A percentile compares a stretch with the other conserved stretches of the same genome.
phyloP scores from a whole-genome alignment of 2,329 filamentous ascomycete genomes.

The Fusarium acutatum region DNA sequence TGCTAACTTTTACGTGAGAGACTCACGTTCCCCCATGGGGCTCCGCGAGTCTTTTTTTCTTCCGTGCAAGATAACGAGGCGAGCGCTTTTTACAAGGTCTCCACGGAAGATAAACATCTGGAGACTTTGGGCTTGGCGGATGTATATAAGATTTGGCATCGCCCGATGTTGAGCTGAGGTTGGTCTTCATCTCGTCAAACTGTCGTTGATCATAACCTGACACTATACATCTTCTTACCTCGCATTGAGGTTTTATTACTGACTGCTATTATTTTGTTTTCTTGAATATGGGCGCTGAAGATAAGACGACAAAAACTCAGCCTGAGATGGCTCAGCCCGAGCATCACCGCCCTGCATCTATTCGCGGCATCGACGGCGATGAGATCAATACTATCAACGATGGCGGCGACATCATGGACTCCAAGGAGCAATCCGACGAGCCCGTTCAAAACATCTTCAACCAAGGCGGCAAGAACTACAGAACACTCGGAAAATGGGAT shows the following conservation, averaged over 20 bases:
- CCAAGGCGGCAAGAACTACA: constrained; percentile 43
- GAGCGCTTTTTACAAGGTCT: not conserved
- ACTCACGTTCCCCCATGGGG: constrained; percentile 30
- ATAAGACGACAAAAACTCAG: constrained; percentile 20
- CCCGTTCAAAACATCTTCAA: constrained; percentile 39
- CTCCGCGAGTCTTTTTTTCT: constrained; percentile 14
- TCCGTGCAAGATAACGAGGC: constrained; percentile 12
- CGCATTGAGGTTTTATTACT: not conserved
- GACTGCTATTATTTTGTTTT: not conserved
- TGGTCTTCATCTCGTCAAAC: constrained; percentile 11
- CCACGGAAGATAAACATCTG: constrained; percentile 15
- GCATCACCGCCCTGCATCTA: constrained; percentile 5
- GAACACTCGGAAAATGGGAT: constrained; percentile 40
- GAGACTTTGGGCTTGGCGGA: constrained; percentile 19
- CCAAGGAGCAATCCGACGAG: constrained; percentile 27
- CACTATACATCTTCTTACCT: not conserved
- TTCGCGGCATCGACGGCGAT: constrained; percentile 15
- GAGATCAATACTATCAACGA: constrained; percentile 24
- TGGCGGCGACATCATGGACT: constrained; percentile 12
- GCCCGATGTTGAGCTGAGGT: not conserved
- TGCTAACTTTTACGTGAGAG: constrained; percentile 38
- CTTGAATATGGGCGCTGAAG: not conserved
- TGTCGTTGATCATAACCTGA: not conserved
- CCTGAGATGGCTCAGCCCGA: constrained; percentile 16
- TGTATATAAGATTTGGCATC: constrained; percentile 20